phyloP scores from a whole-genome alignment of 2,329 filamentous ascomycete species.

The Aspergillaceae sp. region DNA sequence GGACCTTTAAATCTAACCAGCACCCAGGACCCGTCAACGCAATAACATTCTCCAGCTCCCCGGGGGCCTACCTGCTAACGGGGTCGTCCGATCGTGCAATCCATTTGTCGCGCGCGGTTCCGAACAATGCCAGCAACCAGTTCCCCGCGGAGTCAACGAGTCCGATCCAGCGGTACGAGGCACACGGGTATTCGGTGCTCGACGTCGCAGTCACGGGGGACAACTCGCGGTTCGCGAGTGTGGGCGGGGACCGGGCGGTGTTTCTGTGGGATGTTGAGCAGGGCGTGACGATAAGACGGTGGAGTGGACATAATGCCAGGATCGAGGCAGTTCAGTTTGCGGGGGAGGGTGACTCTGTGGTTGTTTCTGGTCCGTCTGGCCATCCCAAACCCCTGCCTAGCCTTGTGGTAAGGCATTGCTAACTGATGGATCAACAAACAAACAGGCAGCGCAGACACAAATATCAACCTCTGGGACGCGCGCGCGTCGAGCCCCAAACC shows the following conservation, averaged over 20 bases:
- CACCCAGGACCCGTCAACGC: conserved; percentile 60
- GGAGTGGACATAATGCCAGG: conserved; percentile 60
- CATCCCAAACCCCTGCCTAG: not conserved
- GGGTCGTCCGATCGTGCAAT: conserved; percentile 78
- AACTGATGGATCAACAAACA: not conserved
- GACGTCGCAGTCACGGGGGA: conserved; percentile 63
- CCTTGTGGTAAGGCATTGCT: not conserved
- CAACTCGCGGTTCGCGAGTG: conserved; percentile 79
- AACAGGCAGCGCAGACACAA: conserved; percentile 37
- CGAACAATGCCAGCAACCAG: conserved; percentile 31
- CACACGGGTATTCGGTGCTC: conserved; percentile 87
- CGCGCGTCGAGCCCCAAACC: conserved; percentile 34
- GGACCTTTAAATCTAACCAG: not conserved
- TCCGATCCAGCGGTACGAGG: conserved; percentile 79
- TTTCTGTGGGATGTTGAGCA: conserved; percentile 92
- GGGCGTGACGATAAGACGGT: conserved; percentile 67
- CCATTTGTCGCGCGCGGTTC: conserved; percentile 65
- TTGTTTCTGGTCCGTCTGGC: conserved; percentile 50
- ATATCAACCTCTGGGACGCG: conserved; percentile 36
- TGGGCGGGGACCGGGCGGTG: conserved; percentile 80
- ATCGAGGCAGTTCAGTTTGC: conserved; percentile 74
- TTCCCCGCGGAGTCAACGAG: conserved; percentile 27
- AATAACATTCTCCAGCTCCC: conserved; percentile 61
- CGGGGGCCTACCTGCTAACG: conserved; percentile 71
- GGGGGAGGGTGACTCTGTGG: conserved; percentile 63